Evolutionary conservation across 768 basidiomycete species (phyloP).

Genomic region (Leucosporidium creatinivorum): DNA sequence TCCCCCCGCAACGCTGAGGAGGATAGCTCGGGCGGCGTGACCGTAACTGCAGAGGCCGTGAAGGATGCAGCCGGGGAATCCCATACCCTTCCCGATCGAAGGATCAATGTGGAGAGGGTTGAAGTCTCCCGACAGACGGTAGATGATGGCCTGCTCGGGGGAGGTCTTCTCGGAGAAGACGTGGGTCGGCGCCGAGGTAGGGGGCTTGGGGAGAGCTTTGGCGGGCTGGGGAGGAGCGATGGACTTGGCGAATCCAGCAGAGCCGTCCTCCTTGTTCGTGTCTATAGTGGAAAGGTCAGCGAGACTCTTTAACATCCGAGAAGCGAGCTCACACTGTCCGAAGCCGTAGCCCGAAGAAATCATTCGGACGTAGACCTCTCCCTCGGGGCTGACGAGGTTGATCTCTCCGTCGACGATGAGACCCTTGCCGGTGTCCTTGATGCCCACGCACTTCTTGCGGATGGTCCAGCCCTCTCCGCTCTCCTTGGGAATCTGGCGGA

Average conservation of each 20-base stretch:
- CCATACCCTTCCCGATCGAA: constrained; percentile 55
- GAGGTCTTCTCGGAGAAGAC: constrained; percentile 57
- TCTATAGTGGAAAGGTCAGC: constrained; percentile 56
- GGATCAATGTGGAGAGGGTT: constrained; percentile 75
- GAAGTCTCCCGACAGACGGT: constrained; percentile 60
- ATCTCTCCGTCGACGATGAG: constrained; percentile 33
- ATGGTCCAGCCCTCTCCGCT: constrained; percentile 75
- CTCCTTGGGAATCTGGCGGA: constrained; percentile 67
- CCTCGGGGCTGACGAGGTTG: constrained; percentile 48
- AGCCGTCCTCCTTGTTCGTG: constrained; percentile 51
- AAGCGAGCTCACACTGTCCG: constrained; percentile 53
- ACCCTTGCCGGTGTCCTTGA: constrained; percentile 57
- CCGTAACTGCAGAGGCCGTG: constrained; percentile 74
- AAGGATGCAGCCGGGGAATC: constrained; percentile 77
- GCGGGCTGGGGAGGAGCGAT: constrained; percentile 56
- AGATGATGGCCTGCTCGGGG: constrained; percentile 58
- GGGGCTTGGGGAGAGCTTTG: constrained; percentile 56
- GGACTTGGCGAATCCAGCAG: constrained; percentile 57
- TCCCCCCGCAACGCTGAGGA: constrained; percentile 56
- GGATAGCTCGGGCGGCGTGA: constrained; percentile 68
- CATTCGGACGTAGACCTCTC: constrained; percentile 56
- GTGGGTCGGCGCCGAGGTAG: constrained; percentile 52
- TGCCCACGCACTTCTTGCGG: constrained; percentile 57
- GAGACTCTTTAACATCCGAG: constrained; percentile 58
- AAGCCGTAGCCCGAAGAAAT: constrained; percentile 39